phyloP scores from a whole-genome alignment of 2,329 filamentous ascomycete species.

The Neofusicoccum parvum region DNA sequence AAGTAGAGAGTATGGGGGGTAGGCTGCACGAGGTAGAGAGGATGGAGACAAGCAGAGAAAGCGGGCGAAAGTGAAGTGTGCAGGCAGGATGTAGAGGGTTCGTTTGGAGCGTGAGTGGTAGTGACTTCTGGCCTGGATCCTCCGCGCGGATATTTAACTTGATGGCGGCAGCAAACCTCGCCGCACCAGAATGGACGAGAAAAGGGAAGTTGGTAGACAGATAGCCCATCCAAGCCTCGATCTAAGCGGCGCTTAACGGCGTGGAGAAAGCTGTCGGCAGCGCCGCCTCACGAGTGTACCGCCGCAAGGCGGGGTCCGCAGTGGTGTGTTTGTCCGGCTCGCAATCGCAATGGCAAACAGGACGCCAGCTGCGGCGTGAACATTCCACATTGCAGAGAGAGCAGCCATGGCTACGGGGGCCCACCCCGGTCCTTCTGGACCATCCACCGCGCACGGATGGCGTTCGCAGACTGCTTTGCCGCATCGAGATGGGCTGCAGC shows the following conservation, averaged over 20 bases:
- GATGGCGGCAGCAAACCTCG: not conserved
- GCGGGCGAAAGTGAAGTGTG: slow-evolving; percentile 15
- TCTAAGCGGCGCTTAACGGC: slow-evolving; percentile 9
- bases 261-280: not conserved
- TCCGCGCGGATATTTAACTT: not conserved
- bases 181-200: not conserved
- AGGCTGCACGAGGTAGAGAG: not conserved
- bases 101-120: not conserved
- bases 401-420: not conserved
- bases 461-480: not conserved
- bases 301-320: not conserved
- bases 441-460: not conserved
- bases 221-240: slow-evolving; percentile 2
- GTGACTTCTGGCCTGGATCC: not conserved
- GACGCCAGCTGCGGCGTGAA: not conserved
- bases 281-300: not conserved
- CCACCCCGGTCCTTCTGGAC: not conserved
- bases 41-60: not conserved
- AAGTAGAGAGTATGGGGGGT: too few relatives aligned
- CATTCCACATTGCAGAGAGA: not conserved
- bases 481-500: slow-evolving; percentile 1
- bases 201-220: slow-evolving; percentile 2
- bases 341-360: not conserved
- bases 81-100: slow-evolving; percentile 20
- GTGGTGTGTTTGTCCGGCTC: not conserved